These are phyloP conservation scores for Daedaleopsis nitida DNA, from an alignment of 768 basidiomycete species.

Conservation along the genomic window DNA sequence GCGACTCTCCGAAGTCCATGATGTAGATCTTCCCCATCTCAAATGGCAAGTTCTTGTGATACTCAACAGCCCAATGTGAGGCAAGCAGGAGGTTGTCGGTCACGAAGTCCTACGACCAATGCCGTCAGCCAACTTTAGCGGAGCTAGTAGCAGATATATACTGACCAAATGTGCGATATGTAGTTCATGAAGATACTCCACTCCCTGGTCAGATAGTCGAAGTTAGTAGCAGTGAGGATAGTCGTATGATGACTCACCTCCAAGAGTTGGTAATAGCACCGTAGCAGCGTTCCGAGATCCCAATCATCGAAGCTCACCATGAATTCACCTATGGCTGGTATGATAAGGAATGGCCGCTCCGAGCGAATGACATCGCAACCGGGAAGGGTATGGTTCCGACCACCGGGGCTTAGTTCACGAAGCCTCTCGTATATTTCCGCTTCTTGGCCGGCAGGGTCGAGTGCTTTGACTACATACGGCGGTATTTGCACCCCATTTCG, in stretches of 20 bases:
- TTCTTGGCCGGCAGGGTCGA: neutral
- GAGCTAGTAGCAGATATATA: no score
- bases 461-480: neutral
- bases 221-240: neutral
- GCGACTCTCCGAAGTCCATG: no score
- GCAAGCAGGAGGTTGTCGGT: neutral
- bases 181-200: neutral
- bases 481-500: neutral
- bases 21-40: no score
- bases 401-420: neutral
- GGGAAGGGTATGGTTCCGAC: neutral
- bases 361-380: neutral
- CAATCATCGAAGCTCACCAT: neutral
- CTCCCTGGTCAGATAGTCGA: neutral
- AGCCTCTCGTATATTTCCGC: neutral
- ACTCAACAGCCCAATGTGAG: no score
- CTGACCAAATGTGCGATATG: neutral
- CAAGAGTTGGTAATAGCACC: neutral
- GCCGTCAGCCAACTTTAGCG: neutral
- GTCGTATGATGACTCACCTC: neutral
- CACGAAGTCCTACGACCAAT: neutral
- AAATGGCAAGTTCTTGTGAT: no score
- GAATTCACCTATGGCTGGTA: neutral
- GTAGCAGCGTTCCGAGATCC: neutral
- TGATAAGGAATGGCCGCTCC: neutral